Conservation (phyloP, 768 basidiomycete species). For the Lentinula edodes region DNA sequence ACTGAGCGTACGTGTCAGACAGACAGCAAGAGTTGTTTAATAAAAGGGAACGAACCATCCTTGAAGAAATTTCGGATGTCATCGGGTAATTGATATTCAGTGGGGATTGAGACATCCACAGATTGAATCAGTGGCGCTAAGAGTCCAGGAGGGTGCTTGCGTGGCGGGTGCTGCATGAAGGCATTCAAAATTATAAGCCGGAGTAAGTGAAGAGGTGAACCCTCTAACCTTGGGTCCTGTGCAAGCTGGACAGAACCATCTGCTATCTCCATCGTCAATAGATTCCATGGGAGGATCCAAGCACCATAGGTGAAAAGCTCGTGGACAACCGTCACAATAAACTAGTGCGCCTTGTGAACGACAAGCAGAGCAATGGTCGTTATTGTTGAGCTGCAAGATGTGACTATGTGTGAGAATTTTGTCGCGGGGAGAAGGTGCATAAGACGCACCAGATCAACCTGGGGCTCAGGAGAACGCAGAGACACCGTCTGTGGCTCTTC, state of each 20-base stretch:
- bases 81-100: conserved; percentile 81
- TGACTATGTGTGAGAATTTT: conserved; percentile 7
- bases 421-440: conserved; percentile 4
- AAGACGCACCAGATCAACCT: conserved; percentile 30
- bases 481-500: conserved; percentile 45
- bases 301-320: conserved; percentile 95
- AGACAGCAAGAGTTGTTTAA: conserved; percentile 7
- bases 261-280: conserved; percentile 78
- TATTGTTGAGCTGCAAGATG: conserved; percentile 48
- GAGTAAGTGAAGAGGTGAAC: conserved; percentile 17
- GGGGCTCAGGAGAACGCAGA: conserved; percentile 42
- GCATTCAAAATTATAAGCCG: conserved; percentile 9
- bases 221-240: conserved; percentile 51
- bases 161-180: conserved; percentile 53
- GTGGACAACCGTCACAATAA: conserved; percentile 96
- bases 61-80: conserved; percentile 81
- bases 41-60: conserved; percentile 55
- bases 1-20: conserved; percentile 43
- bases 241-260: conserved; percentile 80
- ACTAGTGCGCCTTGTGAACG: conserved; percentile 80
- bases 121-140: conserved; percentile 70
- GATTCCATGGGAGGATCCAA: conserved; percentile 92
- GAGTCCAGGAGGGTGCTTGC: conserved; percentile 61
- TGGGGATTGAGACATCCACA: conserved; percentile 62
- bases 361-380: conserved; percentile 85